phyloP scores from a whole-genome alignment of 192 early-diverging fungal species.

The Dissophora globulifera region DNA sequence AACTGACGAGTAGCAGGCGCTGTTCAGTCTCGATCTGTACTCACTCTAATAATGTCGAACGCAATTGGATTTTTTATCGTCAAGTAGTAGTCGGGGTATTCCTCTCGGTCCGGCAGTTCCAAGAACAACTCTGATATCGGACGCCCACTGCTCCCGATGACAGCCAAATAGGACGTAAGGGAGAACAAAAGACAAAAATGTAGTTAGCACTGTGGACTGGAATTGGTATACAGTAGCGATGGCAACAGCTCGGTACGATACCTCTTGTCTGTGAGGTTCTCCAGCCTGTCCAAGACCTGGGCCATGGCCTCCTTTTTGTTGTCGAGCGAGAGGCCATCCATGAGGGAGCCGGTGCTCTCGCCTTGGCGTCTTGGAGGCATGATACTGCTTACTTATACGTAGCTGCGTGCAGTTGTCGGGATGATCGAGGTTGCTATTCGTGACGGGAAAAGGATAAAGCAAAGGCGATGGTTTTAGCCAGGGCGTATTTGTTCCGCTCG shows the following conservation, averaged over 20 bases:
- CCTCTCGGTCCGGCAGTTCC: slow-evolving; percentile 75
- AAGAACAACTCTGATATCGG: slow-evolving; percentile 80
- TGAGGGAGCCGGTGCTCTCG: slow-evolving; percentile 15
- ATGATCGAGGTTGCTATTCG: no score
- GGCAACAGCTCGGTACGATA: neutral
- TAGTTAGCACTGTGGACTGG: no score
- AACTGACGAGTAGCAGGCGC: no score
- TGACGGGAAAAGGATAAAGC: no score
- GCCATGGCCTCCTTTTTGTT: slow-evolving; percentile 45
- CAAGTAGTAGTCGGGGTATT: slow-evolving; percentile 90
- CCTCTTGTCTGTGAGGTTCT: slow-evolving; percentile 45
- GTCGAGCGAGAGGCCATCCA: slow-evolving; percentile 27
- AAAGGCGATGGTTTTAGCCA: no score
- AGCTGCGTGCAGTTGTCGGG: no score
- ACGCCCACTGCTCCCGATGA: no score
- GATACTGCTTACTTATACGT: neutral
- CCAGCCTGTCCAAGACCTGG: slow-evolving; percentile 34
- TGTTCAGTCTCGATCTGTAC: no score
- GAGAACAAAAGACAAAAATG: neutral
- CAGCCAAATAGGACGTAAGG: no score
- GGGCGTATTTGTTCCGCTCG: no score
- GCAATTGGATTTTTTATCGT: slow-evolving; percentile 46
- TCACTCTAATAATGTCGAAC: slow-evolving; percentile 41
- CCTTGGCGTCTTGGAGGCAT: slow-evolving; percentile 30
- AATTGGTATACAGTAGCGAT: no score